phyloP scores from a whole-genome alignment of 768 basidiomycete genomes.

The Kwoniella heveanensis region DNA sequence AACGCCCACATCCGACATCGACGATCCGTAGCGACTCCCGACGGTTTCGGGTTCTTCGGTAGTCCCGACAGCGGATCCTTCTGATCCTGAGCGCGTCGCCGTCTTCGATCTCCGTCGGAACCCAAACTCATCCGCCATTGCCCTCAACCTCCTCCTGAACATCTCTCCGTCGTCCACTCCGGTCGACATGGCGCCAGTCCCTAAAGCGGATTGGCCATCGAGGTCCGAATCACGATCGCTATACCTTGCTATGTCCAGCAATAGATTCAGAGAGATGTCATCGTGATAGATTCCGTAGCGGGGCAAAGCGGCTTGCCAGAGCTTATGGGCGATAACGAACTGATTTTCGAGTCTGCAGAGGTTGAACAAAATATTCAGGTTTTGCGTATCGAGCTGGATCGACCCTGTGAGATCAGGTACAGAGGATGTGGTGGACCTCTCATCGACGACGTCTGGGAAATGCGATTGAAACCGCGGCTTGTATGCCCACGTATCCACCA shows the following conservation, averaged over 20 bases:
- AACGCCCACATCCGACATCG: neutral
- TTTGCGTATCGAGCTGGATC: conserved; percentile 33
- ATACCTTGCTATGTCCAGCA: conserved; percentile 66
- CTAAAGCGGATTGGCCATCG: conserved; percentile 37
- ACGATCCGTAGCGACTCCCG: neutral
- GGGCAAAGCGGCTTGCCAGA: conserved; percentile 69
- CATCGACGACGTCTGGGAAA: neutral
- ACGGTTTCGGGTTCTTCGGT: conserved; percentile 21
- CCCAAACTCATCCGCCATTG: conserved; percentile 27
- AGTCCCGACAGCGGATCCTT: neutral
- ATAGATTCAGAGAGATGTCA: conserved; percentile 62
- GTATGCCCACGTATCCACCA: conserved; percentile 41
- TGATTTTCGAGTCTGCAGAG: conserved; percentile 15
- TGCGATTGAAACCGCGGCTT: neutral
- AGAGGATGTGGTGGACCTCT: neutral
- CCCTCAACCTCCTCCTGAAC: conserved; percentile 29
- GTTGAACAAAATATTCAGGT: conserved; percentile 38
- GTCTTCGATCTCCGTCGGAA: conserved; percentile 4
- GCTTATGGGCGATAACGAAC: conserved; percentile 33
- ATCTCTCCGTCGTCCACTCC: conserved; percentile 12
- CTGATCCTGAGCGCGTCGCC: neutral
- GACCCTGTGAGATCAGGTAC: conserved; percentile 4
- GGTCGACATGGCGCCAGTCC: neutral
- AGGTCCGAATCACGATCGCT: conserved; percentile 63
- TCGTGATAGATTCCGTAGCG: conserved; percentile 67